Evolutionary conservation across 2,329 filamentous ascomycete species (phyloP).

Genomic region (Furcasterigmium furcatum): DNA sequence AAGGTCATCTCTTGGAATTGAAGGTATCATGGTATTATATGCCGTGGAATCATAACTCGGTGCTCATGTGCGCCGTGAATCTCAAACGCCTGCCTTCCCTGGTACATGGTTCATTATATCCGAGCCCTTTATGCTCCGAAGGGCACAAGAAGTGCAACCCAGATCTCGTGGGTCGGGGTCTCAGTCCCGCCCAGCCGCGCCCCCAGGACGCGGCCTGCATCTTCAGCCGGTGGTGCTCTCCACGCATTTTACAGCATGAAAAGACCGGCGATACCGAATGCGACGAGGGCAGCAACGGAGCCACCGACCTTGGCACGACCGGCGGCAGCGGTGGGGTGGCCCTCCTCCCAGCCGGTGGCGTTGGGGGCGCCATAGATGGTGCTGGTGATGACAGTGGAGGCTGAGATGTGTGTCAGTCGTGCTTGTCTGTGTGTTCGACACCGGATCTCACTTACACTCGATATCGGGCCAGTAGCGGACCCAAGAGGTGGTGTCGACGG

Average conservation of each 20-base stretch:
- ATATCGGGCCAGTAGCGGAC: constrained; percentile 1
- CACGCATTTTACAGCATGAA: constrained; percentile 24
- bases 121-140: too few relatives aligned
- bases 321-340: constrained; percentile 23
- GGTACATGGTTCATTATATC: too few relatives aligned
- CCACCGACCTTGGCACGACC: not conserved
- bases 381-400: constrained; percentile 7
- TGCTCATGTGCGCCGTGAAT: too few relatives aligned
- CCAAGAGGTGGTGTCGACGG: constrained; percentile 5
- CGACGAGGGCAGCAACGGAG: constrained; percentile 13
- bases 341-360: constrained; percentile 19
- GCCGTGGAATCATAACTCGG: constrained; percentile 1
- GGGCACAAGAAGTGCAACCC: too few relatives aligned
- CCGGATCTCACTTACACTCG: constrained; percentile 1
- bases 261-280: constrained; percentile 31
- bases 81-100: too few relatives aligned
- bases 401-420: constrained; percentile 3
- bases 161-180: not conserved
- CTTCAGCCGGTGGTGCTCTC: not conserved
- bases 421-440: too few relatives aligned
- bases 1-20: not conserved
- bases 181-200: not conserved
- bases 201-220: not conserved
- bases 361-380: constrained; percentile 15
- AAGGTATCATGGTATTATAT: not conserved